A percentile compares a stretch with the other conserved stretches of the same genome.
phyloP scores from a whole-genome alignment of 306 rosid species.

The Sindora glabra region DNA sequence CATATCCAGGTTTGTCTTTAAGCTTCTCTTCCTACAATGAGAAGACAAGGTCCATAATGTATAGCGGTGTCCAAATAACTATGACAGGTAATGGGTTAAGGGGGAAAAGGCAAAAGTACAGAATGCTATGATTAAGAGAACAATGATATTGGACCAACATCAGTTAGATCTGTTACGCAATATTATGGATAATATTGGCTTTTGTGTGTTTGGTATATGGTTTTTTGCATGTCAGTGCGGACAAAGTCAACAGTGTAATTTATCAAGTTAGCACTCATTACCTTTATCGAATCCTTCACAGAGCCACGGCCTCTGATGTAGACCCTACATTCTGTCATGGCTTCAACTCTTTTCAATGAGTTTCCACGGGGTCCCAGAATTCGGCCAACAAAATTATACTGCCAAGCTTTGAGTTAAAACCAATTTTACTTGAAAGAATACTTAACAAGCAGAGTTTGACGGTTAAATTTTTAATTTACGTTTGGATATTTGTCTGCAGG shows the following conservation, averaged over 20 bases:
- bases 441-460: background rate
- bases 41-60: background rate
- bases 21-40: conserved; percentile 72
- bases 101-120: too few relatives aligned
- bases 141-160: background rate
- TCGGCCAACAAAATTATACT: conserved; percentile 96
- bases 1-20: conserved; percentile 79
- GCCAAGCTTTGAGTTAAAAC: conserved; percentile 33
- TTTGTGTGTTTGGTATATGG: background rate
- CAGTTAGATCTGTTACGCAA: background rate
- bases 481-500: conserved; percentile 83
- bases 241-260: background rate
- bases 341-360: conserved; percentile 91
- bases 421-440: conserved; percentile 16
- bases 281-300: conserved; percentile 84
- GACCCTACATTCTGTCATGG: conserved; percentile 85
- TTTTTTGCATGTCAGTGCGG: background rate
- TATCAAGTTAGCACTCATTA: conserved; percentile 14
- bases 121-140: background rate
- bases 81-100: background rate
- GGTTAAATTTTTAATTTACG: conserved; percentile 38
- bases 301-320: conserved; percentile 90
- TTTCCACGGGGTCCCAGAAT: conserved; percentile 93
- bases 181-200: background rate
- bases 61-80: too few relatives aligned